phyloP scores from a whole-genome alignment of 2,329 filamentous ascomycete species.

The Colletotrichum sublineola region DNA sequence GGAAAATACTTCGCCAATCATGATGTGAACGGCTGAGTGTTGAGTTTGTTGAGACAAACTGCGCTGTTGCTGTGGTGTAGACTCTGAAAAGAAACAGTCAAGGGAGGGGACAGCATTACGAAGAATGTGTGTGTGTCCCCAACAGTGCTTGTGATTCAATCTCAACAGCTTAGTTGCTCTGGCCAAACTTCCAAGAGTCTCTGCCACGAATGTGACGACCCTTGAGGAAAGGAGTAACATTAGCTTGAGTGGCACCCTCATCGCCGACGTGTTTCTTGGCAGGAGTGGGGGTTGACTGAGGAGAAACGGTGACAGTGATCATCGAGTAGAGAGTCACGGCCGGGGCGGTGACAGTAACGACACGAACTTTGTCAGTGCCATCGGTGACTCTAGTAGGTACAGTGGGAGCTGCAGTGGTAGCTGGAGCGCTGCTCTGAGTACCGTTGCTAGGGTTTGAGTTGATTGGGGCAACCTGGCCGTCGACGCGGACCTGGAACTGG shows the following conservation, averaged over 20 bases:
- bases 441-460: constrained; percentile 43
- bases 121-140: neutral
- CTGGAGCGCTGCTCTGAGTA: constrained; percentile 41
- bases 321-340: constrained; percentile 38
- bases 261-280: constrained; percentile 57
- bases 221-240: constrained; percentile 39
- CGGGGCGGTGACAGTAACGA: constrained; percentile 42
- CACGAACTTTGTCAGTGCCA: constrained; percentile 20
- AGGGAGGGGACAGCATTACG: neutral
- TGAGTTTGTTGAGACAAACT: neutral
- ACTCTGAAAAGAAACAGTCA: neutral
- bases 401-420: constrained; percentile 40
- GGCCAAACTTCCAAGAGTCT: constrained; percentile 40
- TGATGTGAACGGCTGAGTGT: neutral
- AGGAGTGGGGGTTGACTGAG: constrained; percentile 52
- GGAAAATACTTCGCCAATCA: neutral
- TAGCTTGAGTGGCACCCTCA: constrained; percentile 42
- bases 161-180: constrained; percentile 19
- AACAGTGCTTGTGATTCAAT: constrained; percentile 2
- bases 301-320: constrained; percentile 56
- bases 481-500: constrained; percentile 60
- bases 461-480: constrained; percentile 43
- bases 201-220: constrained; percentile 36
- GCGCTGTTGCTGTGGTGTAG: neutral
- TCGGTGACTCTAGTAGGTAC: constrained; percentile 17